phyloP scores from a whole-genome alignment of 2,329 filamentous ascomycete genomes.

The Conoideocrella luteorostrata region DNA sequence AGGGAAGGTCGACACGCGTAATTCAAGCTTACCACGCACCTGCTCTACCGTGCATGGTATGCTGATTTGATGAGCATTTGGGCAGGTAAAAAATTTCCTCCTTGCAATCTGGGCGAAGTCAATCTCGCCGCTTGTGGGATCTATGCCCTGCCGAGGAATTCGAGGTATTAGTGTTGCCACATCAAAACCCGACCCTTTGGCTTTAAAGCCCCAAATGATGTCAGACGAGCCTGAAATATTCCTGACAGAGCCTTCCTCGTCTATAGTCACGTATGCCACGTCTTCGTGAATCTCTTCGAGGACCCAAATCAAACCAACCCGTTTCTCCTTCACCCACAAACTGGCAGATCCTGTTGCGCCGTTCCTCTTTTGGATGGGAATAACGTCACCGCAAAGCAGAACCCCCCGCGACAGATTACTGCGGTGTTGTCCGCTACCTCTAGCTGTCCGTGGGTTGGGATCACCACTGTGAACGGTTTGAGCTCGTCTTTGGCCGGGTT shows the following conservation, averaged over 20 bases:
- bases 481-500: slow-evolving; percentile 47
- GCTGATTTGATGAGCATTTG: slow-evolving; percentile 68
- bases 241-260: slow-evolving; percentile 69
- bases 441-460: slow-evolving; percentile 47
- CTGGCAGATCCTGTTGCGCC: slow-evolving; percentile 87
- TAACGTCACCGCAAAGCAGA: slow-evolving; percentile 91
- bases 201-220: slow-evolving; percentile 76
- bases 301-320: slow-evolving; percentile 91
- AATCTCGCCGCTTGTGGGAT: slow-evolving; percentile 62
- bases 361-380: slow-evolving; percentile 94
- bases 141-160: slow-evolving; percentile 70
- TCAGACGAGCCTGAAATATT: slow-evolving; percentile 69
- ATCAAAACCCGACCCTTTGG: slow-evolving; percentile 61
- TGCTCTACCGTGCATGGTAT: slow-evolving; percentile 80
- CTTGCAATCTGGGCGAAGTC: slow-evolving; percentile 71
- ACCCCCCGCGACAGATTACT: slow-evolving; percentile 79
- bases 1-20: slow-evolving; percentile 88
- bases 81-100: slow-evolving; percentile 77
- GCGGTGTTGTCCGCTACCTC: slow-evolving; percentile 54
- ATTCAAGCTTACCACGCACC: slow-evolving; percentile 59
- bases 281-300: slow-evolving; percentile 97
- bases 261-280: slow-evolving; percentile 68
- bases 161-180: slow-evolving; percentile 74
- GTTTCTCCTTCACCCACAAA: slow-evolving; percentile 97
- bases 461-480: slow-evolving; percentile 58